phyloP scores from a whole-genome alignment of 2,329 filamentous ascomycete genomes.

The Cladophialophora exuberans region DNA sequence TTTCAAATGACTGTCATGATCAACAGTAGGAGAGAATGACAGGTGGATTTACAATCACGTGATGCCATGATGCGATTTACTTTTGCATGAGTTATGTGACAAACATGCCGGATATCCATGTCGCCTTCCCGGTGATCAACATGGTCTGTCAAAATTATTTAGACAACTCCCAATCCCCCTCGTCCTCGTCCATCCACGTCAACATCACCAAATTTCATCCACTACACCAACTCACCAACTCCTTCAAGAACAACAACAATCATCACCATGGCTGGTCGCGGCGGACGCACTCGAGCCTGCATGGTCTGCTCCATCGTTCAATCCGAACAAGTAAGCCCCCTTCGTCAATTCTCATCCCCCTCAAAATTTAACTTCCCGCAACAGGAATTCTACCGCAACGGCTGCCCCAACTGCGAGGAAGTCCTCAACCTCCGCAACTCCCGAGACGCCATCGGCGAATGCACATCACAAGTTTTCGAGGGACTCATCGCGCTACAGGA shows the following conservation, averaged over 20 bases:
- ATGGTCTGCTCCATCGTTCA: constrained; percentile 98
- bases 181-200: no score
- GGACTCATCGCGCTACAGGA: constrained; percentile 84
- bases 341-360: constrained; percentile 23
- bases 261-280: constrained; percentile 57
- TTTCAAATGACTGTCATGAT: no score
- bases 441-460: constrained; percentile 81
- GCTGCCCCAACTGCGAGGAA: constrained; percentile 95
- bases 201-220: no score
- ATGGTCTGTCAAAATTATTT: no score
- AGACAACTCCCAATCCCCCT: no score
- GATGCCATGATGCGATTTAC: no score
- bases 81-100: no score
- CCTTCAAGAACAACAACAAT: neutral
- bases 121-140: no score
- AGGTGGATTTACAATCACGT: no score
- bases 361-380: constrained; percentile 1
- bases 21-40: no score
- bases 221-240: constrained; percentile 5
- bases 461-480: constrained; percentile 95
- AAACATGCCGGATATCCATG: no score
- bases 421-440: constrained; percentile 82
- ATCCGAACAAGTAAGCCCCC: constrained; percentile 66
- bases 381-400: constrained; percentile 80
- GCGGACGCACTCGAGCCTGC: constrained; percentile 85